Evolutionary conservation across 2,329 filamentous ascomycete genomes (phyloP), one percentile per base, ranked within the genome.

Genomic region (Parastagonospora avenae): DNA sequence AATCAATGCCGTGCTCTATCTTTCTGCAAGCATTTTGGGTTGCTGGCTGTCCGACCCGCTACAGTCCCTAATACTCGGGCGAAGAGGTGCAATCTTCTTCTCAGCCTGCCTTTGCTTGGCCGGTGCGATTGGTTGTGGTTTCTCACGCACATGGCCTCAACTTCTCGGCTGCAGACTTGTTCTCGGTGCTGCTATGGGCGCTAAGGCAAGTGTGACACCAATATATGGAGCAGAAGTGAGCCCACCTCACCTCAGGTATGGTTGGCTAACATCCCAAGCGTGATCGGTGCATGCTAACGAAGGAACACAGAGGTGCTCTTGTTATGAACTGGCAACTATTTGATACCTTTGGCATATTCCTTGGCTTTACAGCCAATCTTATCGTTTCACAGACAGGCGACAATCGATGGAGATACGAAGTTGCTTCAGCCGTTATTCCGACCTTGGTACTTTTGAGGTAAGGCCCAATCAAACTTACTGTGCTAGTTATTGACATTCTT

Each of bases 261-360:
- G n/a, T 32, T 42, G 6, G 12, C 11, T n/a, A 1, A 15, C 6
- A 11, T 29, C 12, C 6, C 2, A 16, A 8, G 9, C 24, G 8
- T 19, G 27, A 31, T n/a, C n/a, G n/a, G n/a, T n/a, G n/a, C 2
- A 1, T 10, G 24, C 6, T 14, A 16, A 15, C 14, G 1, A 10
- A n/a, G 24, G 11, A 8, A 10, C n/a, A 15, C 10, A 38, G 33
- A 19, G 24, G 35, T 31, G 27, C 24, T 19, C 28, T 27, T 6
- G 33, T 46, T 2, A 46, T 38, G 35, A 46, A 46, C 27, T 46
- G 43, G 43, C 43, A 46, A 39, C 35, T 46, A 8, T 46, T 37
- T 11, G 35, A 37, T 19, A 35, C 35, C 11, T 39, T 46, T 14
- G 43, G 43, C 2, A 46, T 46, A 9, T 46, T 46, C 27, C 28